Percentiles rank a stretch among this genome's conserved stretches.
phyloP scores from a whole-genome alignment of 2,329 filamentous ascomycete genomes.

The Exutisphaerella laricina region DNA sequence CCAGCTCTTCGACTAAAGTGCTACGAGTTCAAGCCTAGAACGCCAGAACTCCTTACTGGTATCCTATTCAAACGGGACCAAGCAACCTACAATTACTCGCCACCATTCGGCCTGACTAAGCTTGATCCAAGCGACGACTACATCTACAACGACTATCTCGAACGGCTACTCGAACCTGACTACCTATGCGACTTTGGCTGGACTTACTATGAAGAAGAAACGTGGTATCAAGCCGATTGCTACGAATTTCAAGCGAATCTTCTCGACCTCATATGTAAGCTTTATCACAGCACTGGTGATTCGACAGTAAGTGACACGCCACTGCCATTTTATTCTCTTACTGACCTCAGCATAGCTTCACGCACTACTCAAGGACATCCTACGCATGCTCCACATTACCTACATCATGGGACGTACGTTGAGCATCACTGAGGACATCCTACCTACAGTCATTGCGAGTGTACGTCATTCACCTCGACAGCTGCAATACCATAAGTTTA shows the following conservation, averaged over 20 bases:
- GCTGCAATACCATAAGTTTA: slow-evolving; percentile 19
- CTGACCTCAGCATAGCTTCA: slow-evolving; percentile 24
- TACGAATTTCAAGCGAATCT: slow-evolving; percentile 39
- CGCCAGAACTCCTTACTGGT: slow-evolving; percentile 37
- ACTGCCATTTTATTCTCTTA: neutral
- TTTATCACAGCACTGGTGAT: slow-evolving; percentile 31
- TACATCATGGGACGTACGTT: slow-evolving; percentile 47
- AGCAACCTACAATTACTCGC: slow-evolving; percentile 41
- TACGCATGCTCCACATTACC: slow-evolving; percentile 44
- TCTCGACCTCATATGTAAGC: slow-evolving; percentile 37
- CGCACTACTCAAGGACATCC: slow-evolving; percentile 40
- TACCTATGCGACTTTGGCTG: slow-evolving; percentile 39
- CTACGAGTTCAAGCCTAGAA: slow-evolving; percentile 43
- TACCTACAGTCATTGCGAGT: slow-evolving; percentile 34
- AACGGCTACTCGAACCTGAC: slow-evolving; percentile 37
- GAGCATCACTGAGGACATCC: slow-evolving; percentile 39
- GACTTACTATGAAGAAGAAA: slow-evolving; percentile 43
- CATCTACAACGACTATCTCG: slow-evolving; percentile 43
- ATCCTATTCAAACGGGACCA: too few species aligned
- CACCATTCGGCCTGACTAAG: slow-evolving; percentile 42
- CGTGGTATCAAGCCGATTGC: slow-evolving; percentile 33
- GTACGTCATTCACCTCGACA: slow-evolving; percentile 36
- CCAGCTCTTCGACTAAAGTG: slow-evolving; percentile 42
- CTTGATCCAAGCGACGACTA: slow-evolving; percentile 42
- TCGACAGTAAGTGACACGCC: slow-evolving; percentile 33